Percentiles rank a stretch among this genome's conserved stretches.
These are phyloP conservation scores for Albugo laibachii DNA, from an alignment of 352 stramenopile species.

Conservation along the genomic window DNA sequence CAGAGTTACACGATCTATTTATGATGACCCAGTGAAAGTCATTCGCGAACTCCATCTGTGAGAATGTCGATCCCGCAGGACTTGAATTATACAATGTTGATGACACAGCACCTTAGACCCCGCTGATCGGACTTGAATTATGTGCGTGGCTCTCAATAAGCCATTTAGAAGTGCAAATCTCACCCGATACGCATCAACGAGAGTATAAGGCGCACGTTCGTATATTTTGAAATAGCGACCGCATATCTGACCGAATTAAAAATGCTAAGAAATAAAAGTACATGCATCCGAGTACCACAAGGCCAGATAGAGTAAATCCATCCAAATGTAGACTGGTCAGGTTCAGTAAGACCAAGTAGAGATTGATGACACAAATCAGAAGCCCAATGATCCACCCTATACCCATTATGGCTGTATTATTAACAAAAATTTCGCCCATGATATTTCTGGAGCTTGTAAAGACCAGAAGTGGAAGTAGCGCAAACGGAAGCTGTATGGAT, in stretches of 20 bases:
- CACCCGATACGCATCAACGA: no score
- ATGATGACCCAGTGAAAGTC: no score
- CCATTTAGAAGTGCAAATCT: no score
- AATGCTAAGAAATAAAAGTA: slow-evolving; percentile 67
- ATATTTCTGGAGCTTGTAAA: slow-evolving; percentile 59
- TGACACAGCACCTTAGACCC: no score
- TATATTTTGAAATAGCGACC: no score
- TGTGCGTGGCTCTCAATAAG: no score
- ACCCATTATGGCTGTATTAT: slow-evolving; percentile 19
- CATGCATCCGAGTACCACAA: slow-evolving; percentile 16
- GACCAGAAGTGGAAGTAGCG: slow-evolving; percentile 72
- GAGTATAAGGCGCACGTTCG: no score
- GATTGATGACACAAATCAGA: slow-evolving; percentile 52
- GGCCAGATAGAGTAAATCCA: slow-evolving; percentile 9
- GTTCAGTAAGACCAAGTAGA: slow-evolving; percentile 57
- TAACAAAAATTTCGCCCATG: slow-evolving; percentile 62
- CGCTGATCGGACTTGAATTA: no score
- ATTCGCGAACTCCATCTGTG: no score
- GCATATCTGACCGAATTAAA: slow-evolving; percentile 10
- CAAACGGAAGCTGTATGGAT: slow-evolving; percentile 84
- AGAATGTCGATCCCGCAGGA: no score
- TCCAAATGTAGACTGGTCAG: slow-evolving; percentile 26
- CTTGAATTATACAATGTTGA: no score
- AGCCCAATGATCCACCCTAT: slow-evolving; percentile 32
- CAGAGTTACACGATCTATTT: no score